A percentile compares a stretch with the other conserved stretches of the same genome.
Evolutionary conservation across 331 rosid genomes (phyloP).

Genomic region (Saraca asoca): DNA sequence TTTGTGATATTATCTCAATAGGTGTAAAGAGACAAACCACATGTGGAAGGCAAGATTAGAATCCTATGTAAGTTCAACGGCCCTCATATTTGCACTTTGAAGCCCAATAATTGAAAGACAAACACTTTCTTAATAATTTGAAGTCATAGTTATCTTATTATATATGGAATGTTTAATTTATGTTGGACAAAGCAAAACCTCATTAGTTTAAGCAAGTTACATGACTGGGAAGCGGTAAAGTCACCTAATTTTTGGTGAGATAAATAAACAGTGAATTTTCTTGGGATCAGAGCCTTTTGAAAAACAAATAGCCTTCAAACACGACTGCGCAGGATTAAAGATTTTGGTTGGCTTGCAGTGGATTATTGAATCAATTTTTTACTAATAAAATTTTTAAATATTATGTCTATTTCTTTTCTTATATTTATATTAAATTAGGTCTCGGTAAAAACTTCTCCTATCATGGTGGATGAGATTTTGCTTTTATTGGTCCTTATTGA

Average conservation of each 20-base stretch:
- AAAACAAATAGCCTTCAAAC: slow-evolving; percentile 38
- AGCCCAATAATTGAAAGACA: slow-evolving; percentile 62
- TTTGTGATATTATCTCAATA: slow-evolving; percentile 28
- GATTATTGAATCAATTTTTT: no score
- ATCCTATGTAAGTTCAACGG: slow-evolving; percentile 71
- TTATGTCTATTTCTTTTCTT: no score
- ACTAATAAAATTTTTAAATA: no score
- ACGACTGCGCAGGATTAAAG: no score
- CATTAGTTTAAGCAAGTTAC: slow-evolving; percentile 20
- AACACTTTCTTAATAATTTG: slow-evolving; percentile 1
- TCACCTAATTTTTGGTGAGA: slow-evolving; percentile 36
- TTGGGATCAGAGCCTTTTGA: slow-evolving; percentile 49
- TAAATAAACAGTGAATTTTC: slow-evolving; percentile 18
- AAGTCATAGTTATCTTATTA: slow-evolving; percentile 27
- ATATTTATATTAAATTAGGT: no score
- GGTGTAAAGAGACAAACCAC: slow-evolving; percentile 51
- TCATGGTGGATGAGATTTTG: slow-evolving; percentile 24
- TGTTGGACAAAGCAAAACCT: slow-evolving; percentile 18
- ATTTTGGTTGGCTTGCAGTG: slow-evolving; percentile 40
- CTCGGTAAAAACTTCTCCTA: no score
- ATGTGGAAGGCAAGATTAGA: slow-evolving; percentile 56
- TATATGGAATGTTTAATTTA: slow-evolving; percentile 38
- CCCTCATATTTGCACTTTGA: slow-evolving; percentile 38
- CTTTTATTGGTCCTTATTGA: slow-evolving; percentile 11
- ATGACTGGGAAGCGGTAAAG: slow-evolving; percentile 27